Evolutionary conservation across 1,284 basidiomycete species (phyloP).

Genomic region (Phaffia rhodozyma): DNA sequence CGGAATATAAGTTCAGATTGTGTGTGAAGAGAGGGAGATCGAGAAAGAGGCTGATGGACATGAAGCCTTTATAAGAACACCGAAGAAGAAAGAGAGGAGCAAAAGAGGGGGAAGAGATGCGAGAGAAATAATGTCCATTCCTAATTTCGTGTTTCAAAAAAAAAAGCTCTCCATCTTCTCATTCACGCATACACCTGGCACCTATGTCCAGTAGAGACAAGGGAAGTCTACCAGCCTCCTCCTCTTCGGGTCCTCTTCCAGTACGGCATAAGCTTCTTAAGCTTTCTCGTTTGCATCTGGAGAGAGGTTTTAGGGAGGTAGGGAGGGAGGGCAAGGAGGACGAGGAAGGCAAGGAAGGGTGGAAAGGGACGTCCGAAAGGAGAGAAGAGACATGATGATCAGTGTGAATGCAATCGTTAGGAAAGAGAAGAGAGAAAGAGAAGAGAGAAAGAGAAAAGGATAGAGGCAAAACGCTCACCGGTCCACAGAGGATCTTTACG

Average conservation of each 20-base stretch:
- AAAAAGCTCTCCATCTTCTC: not conserved
- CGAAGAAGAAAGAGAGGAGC: not conserved
- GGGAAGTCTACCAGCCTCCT: conserved; percentile 12
- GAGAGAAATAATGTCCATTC: not conserved
- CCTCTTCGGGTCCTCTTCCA: conserved; percentile 5
- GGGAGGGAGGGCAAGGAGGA: not conserved
- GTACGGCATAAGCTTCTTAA: conserved; percentile 17
- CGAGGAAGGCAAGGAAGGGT: not conserved
- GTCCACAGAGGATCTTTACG: too few species aligned
- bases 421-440: not conserved
- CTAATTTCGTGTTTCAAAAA: not conserved
- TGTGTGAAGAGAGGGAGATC: too few species aligned
- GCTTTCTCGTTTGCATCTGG: conserved; percentile 12
- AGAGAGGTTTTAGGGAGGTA: not conserved
- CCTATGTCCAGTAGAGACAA: not conserved
- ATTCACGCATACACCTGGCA: not conserved
- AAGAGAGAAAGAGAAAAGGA: not conserved
- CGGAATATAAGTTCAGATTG: too few species aligned
- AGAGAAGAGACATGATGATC: not conserved
- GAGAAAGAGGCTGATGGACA: too few species aligned
- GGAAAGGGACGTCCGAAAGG: not conserved
- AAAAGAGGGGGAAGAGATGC: not conserved
- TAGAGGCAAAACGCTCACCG: too few species aligned
- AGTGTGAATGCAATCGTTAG: not conserved
- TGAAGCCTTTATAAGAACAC: too few species aligned